Conservation (phyloP, 257 asterid species). For the Sherardia arvensis region DNA sequence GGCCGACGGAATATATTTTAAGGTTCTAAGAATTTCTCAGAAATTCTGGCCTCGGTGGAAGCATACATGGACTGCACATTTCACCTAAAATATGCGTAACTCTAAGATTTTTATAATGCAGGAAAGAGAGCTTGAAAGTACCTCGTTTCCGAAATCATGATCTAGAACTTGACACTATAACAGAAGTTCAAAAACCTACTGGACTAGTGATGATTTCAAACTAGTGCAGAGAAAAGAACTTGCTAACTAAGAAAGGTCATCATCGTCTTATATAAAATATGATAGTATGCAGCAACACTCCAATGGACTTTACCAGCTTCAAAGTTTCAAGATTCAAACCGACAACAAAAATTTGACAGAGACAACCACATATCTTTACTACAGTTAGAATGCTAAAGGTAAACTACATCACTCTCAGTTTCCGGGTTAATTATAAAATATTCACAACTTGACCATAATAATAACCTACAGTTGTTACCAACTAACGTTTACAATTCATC, state of each 20-base stretch:
- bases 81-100: neutral
- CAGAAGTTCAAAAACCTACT: neutral
- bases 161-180: neutral
- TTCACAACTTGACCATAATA: neutral
- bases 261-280: neutral
- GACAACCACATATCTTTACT: neutral
- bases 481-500: neutral
- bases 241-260: neutral
- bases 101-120: neutral
- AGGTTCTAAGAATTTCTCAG: neutral
- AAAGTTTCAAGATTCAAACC: neutral
- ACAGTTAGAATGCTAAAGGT: neutral
- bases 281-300: neutral
- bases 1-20: neutral
- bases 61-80: neutral
- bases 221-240: neutral
- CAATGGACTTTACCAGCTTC: neutral
- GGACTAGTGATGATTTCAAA: neutral
- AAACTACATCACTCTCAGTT: neutral
- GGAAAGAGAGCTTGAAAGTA: neutral
- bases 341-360: neutral
- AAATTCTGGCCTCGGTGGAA: neutral
- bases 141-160: neutral
- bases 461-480: neutral
- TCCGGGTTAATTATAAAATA: no score